Evolutionary conservation across 345 rosid species (phyloP).

Genomic region (Ailanthus altissimus): DNA sequence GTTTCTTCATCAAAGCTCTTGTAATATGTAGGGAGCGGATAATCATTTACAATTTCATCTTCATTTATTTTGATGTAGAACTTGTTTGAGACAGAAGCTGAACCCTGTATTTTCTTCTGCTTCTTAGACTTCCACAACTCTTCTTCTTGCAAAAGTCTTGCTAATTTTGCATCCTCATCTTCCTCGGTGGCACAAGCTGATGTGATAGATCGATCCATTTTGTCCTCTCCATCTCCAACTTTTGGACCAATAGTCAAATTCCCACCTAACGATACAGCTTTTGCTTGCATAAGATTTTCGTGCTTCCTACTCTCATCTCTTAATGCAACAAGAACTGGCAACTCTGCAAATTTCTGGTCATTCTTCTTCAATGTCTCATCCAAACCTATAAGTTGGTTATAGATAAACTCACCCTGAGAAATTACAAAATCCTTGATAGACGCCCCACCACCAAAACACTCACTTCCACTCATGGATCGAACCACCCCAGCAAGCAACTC

Average conservation of each 20-base stretch:
- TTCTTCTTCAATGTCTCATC: constrained; percentile 54
- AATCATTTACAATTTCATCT: constrained; percentile 81
- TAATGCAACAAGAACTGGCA: constrained; percentile 57
- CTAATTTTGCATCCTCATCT: constrained; percentile 64
- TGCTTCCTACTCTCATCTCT: constrained; percentile 46
- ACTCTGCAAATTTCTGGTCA: constrained; percentile 40
- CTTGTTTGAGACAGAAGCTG: constrained; percentile 47
- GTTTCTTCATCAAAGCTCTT: constrained; percentile 54
- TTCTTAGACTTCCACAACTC: constrained; percentile 63
- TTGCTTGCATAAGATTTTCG: constrained; percentile 28
- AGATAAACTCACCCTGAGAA: constrained; percentile 71
- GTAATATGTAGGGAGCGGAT: constrained; percentile 84
- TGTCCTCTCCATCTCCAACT: constrained; percentile 26
- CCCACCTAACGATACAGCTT: constrained; percentile 30
- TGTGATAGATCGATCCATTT: constrained; percentile 24
- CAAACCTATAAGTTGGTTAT: constrained; percentile 62
- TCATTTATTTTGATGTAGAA: constrained; percentile 75
- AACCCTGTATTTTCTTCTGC: constrained; percentile 44
- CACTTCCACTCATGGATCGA: constrained; percentile 56
- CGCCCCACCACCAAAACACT: constrained; percentile 43
- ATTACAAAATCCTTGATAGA: constrained; percentile 55
- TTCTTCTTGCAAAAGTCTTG: constrained; percentile 69
- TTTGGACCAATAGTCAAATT: constrained; percentile 44
- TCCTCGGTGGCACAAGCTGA: constrained; percentile 42
- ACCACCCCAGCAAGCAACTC: constrained; percentile 64